These are phyloP conservation scores for Fusarium sp. DNA, from an alignment of 2,329 filamentous ascomycete genomes.

Conservation along the genomic window DNA sequence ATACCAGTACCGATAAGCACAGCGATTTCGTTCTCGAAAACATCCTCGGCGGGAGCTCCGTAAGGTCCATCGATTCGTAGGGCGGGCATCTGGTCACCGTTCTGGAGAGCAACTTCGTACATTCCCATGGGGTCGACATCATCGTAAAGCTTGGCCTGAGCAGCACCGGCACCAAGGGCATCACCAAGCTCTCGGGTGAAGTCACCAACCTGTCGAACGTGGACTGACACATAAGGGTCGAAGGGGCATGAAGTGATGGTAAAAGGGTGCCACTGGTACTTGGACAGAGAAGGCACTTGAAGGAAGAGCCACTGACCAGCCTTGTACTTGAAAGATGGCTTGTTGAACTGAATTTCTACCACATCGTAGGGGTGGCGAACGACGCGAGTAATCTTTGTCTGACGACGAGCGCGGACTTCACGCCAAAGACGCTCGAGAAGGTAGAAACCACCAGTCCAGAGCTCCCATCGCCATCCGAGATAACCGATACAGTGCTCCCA, in stretches of 20 bases:
- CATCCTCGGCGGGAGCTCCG: slow-evolving; percentile 95
- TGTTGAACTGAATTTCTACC: slow-evolving; percentile 96
- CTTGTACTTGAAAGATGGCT: slow-evolving; percentile 98
- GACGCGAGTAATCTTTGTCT: slow-evolving; percentile 91
- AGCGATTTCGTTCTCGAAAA: slow-evolving; percentile 92
- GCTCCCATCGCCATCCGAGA: slow-evolving; percentile 96
- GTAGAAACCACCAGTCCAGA: slow-evolving; percentile 87
- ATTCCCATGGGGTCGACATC: slow-evolving; percentile 92
- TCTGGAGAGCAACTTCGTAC: slow-evolving; percentile 96
- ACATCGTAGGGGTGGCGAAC: slow-evolving; percentile 97
- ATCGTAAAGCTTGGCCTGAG: slow-evolving; percentile 91
- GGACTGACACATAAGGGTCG: slow-evolving; percentile 93
- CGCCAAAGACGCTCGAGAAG: slow-evolving; percentile 89
- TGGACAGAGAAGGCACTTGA: slow-evolving; percentile 88
- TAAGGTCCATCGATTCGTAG: slow-evolving; percentile 96
- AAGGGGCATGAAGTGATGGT: slow-evolving; percentile 98
- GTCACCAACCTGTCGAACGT: slow-evolving; percentile 96
- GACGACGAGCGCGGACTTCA: slow-evolving; percentile 84
- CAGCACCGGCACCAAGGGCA: slow-evolving; percentile 88
- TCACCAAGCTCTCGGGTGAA: slow-evolving; percentile 96
- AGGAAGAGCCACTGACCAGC: slow-evolving; percentile 98
- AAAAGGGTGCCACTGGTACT: slow-evolving; percentile 97
- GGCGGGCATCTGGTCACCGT: slow-evolving; percentile 90
- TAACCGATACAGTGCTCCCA: slow-evolving; percentile 97
- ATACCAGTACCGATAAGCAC: slow-evolving; percentile 89